phyloP scores from a whole-genome alignment of 257 asterid genomes.

The Solanum pennellii region DNA sequence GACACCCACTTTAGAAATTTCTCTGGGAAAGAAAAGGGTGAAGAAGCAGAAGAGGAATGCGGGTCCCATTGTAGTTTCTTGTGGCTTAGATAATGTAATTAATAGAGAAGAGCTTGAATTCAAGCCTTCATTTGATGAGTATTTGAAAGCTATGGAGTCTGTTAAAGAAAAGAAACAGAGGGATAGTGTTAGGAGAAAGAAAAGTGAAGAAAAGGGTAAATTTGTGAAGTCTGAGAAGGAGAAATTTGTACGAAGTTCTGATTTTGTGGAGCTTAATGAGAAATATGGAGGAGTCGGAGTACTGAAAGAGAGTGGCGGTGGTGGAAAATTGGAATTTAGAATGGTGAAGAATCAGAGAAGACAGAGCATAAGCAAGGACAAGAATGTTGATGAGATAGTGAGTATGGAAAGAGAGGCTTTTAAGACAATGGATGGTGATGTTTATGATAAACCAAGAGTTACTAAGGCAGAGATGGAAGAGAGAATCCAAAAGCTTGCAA shows the following conservation, averaged over 20 bases:
- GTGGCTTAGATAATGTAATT: conserved; percentile 18
- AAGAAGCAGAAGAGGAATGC: conserved; percentile 6
- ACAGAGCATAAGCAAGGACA: neutral
- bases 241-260: neutral
- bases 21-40: conserved; percentile 12
- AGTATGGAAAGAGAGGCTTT: conserved; percentile 72
- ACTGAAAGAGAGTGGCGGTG: conserved; percentile 4
- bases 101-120: conserved; percentile 49
- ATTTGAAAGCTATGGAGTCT: conserved; percentile 77
- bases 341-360: conserved; percentile 3
- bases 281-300: conserved; percentile 6
- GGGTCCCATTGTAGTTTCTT: neutral
- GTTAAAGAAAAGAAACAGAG: conserved; percentile 31
- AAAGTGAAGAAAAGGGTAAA: neutral
- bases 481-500: conserved; percentile 86
- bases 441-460: conserved; percentile 43
- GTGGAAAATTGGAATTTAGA: neutral
- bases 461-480: conserved; percentile 81
- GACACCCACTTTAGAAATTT: conserved; percentile 16
- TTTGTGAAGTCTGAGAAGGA: neutral
- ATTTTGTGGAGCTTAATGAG: neutral
- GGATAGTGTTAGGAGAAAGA: neutral
- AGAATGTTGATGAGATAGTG: neutral
- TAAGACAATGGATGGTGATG: conserved; percentile 38
- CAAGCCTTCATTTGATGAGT: conserved; percentile 71